phyloP scores from a whole-genome alignment of 306 rosid genomes.

The Citrullus amarus region DNA sequence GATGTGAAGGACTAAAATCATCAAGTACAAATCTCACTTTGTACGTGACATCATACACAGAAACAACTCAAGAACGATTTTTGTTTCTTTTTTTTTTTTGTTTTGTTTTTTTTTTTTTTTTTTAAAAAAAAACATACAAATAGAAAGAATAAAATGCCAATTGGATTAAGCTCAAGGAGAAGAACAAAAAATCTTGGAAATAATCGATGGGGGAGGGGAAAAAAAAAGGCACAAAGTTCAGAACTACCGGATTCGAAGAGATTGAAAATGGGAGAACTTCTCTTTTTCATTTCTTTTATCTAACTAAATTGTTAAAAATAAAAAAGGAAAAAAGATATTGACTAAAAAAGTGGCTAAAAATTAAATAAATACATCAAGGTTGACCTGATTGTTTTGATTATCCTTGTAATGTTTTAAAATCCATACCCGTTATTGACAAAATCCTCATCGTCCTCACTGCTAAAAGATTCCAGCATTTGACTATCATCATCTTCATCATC shows the following conservation, averaged over 20 bases:
- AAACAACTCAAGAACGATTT: neutral
- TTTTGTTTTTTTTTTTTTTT: too few species aligned
- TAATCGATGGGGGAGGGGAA: neutral
- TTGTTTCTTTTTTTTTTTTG: too few species aligned
- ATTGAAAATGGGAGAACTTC: neutral
- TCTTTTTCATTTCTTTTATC: neutral
- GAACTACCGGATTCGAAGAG: neutral
- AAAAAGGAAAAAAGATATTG: neutral
- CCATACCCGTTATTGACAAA: slow-evolving; percentile 45
- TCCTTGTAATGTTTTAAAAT: slow-evolving; percentile 27
- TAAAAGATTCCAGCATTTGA: slow-evolving; percentile 37
- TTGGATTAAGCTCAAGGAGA: neutral
- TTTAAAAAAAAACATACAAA: neutral
- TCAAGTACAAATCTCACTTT: too few species aligned
- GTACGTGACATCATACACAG: neutral
- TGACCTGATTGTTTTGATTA: neutral
- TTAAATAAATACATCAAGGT: slow-evolving; percentile 1
- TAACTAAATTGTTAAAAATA: neutral
- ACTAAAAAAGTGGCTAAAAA: neutral
- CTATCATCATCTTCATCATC: slow-evolving; percentile 81
- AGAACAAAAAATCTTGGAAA: neutral
- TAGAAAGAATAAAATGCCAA: neutral
- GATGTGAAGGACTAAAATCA: too few species aligned
- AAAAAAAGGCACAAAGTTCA: neutral
- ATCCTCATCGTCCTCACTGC: slow-evolving; percentile 75